Evolutionary conservation across 306 rosid species (phyloP), one percentile per base, ranked within the genome.

Genomic region (Glycine latifolia): DNA sequence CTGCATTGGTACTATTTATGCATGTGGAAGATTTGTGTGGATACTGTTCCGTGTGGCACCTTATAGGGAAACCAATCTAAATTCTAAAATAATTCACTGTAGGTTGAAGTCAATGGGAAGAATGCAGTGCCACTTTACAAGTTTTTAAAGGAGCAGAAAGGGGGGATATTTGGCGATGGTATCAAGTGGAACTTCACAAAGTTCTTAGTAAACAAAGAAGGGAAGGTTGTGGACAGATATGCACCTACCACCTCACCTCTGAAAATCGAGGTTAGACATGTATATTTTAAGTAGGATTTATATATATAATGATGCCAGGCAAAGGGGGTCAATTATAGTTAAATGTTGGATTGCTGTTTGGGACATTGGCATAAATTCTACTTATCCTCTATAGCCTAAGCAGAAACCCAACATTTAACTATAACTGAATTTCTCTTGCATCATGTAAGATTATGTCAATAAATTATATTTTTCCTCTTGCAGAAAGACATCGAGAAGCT

Each of bases 111-210:
- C 69, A 94, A 92, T 69, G 98, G 97, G 53, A 92, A 94, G 86
- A 83, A 91, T 47, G 90, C 88, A 41, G 87, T 86, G 1, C 97
- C 96, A 20, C 80, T 94, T 72, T 94, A 86, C 83, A 90, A 88
- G 86, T 94, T 86, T 85, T 80, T 94, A 73, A 94, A 94, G 81
- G 75, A 78, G 4, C 84, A 89, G 87, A 89, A 92, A 78, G 91
- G 93, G 0, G 98, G 98, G 31, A 53, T 94, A 82, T 90, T 92
- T 81, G 97, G 97, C 68, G 95, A 86, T 79, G 91, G 92, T 77
- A 87, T 94, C 88, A 92, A 94, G 80, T 94, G 98, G 98, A 94
- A 92, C 93, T 94, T 94, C 89, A 89, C 98, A 15, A 94, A 94
- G 90, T 92, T 94, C 90, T 82, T 94, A 43, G 88, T 91, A 7